These are phyloP conservation scores for Adansonia gregorii DNA, from an alignment of 441 rosid genomes.

Conservation along the genomic window DNA sequence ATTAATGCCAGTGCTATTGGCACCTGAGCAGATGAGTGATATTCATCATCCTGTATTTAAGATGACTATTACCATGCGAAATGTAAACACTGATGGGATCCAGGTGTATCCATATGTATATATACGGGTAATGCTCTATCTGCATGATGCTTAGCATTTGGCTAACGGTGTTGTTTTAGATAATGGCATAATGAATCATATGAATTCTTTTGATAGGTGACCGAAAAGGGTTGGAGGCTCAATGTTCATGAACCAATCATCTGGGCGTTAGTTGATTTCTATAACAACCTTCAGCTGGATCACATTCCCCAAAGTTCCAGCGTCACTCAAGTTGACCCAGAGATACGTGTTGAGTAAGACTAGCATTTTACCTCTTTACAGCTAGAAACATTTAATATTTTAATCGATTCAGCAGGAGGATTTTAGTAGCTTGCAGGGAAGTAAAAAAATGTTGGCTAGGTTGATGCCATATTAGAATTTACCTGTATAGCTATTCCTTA, in stretches of 20 bases:
- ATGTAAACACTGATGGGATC: constrained; percentile 78
- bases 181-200: constrained; percentile 28
- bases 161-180: constrained; percentile 22
- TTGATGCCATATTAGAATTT: not conserved
- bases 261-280: constrained; percentile 87
- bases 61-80: constrained; percentile 83
- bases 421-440: not conserved
- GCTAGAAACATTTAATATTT: constrained; percentile 13
- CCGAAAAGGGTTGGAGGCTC: constrained; percentile 89
- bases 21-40: constrained; percentile 80
- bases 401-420: constrained; percentile 5
- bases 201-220: constrained; percentile 55
- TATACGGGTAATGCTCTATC: constrained; percentile 71
- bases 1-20: constrained; percentile 91
- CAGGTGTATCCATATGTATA: constrained; percentile 89
- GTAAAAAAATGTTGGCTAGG: constrained; percentile 11
- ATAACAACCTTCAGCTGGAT: constrained; percentile 81
- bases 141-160: constrained; percentile 24
- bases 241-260: constrained; percentile 98
- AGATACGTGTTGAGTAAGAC: constrained; percentile 87
- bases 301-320: constrained; percentile 76
- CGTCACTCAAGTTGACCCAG: constrained; percentile 93
- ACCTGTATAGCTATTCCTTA: not conserved
- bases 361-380: constrained; percentile 23
- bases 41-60: constrained; percentile 89